Conservation (phyloP, 192 early-diverging fungal species). For the Linnemannia elongata region DNA sequence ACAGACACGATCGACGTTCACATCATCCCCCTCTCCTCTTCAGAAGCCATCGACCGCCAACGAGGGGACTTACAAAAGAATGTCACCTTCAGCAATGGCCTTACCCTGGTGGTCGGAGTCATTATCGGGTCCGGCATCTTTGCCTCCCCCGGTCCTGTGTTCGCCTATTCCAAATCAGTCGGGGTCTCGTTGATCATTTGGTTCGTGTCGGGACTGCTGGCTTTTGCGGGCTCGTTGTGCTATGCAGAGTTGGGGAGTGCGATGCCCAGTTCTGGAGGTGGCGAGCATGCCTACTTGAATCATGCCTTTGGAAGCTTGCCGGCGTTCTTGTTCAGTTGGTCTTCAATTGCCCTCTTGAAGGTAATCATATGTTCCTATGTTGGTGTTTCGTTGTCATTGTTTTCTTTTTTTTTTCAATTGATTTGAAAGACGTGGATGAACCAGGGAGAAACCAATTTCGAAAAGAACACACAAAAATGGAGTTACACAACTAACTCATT, state of each 20-base stretch:
- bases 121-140: slow-evolving; percentile 89
- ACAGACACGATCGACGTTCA: slow-evolving; percentile 50
- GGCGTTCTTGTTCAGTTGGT: slow-evolving; percentile 83
- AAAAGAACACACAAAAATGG: background rate
- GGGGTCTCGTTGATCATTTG: slow-evolving; percentile 83
- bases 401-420: background rate
- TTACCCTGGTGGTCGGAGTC: slow-evolving; percentile 76
- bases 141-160: slow-evolving; percentile 81
- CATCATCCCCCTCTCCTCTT: slow-evolving; percentile 52
- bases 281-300: slow-evolving; percentile 86
- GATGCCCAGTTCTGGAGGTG: slow-evolving; percentile 87
- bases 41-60: slow-evolving; percentile 50
- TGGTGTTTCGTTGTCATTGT: background rate
- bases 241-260: slow-evolving; percentile 94
- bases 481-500: slow-evolving; percentile 22
- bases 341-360: slow-evolving; percentile 70
- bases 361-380: slow-evolving; percentile 39
- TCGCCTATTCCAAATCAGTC: slow-evolving; percentile 72
- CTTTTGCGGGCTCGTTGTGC: slow-evolving; percentile 85
- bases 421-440: background rate
- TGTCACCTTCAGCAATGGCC: slow-evolving; percentile 74
- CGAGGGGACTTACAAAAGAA: slow-evolving; percentile 66
- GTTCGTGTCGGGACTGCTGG: slow-evolving; percentile 79
- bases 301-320: slow-evolving; percentile 79
- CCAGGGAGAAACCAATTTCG: background rate